Conservation (phyloP, 768 basidiomycete genomes). For the Cystobasidium tubakii region DNA sequence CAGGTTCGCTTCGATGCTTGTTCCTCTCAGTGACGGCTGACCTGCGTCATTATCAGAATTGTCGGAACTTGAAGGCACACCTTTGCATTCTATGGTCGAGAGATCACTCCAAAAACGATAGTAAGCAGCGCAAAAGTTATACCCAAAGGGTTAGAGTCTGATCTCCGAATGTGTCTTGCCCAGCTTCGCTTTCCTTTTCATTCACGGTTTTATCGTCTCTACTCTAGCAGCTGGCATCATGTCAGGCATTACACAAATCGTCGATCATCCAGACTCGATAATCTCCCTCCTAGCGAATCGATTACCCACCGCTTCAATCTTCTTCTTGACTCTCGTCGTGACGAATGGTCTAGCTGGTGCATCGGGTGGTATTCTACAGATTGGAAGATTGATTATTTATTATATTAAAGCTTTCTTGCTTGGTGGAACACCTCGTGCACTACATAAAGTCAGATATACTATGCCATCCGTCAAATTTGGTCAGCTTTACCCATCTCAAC, state of each 20-base stretch:
- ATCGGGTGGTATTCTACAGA: constrained; percentile 63
- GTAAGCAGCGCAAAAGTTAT: background rate
- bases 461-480: constrained; percentile 69
- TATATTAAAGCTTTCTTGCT: constrained; percentile 83
- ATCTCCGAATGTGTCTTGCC: too few relatives aligned
- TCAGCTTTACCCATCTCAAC: constrained; percentile 61
- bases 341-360: background rate
- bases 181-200: constrained; percentile 67
- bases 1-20: background rate
- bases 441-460: constrained; percentile 75
- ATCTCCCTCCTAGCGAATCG: constrained; percentile 72
- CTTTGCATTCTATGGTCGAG: constrained; percentile 73
- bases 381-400: constrained; percentile 69
- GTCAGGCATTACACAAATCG: constrained; percentile 56
- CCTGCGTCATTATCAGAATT: constrained; percentile 46
- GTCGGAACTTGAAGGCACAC: constrained; percentile 91
- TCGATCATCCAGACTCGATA: constrained; percentile 63
- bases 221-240: constrained; percentile 66
- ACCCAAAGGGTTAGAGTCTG: too few relatives aligned
- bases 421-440: constrained; percentile 80
- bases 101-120: constrained; percentile 82
- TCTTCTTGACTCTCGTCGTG: constrained; percentile 82
- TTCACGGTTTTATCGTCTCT: constrained; percentile 84
- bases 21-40: background rate
- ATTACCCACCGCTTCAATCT: constrained; percentile 75